phyloP scores from a whole-genome alignment of 441 rosid species.

The Gossypium gossypioides region DNA sequence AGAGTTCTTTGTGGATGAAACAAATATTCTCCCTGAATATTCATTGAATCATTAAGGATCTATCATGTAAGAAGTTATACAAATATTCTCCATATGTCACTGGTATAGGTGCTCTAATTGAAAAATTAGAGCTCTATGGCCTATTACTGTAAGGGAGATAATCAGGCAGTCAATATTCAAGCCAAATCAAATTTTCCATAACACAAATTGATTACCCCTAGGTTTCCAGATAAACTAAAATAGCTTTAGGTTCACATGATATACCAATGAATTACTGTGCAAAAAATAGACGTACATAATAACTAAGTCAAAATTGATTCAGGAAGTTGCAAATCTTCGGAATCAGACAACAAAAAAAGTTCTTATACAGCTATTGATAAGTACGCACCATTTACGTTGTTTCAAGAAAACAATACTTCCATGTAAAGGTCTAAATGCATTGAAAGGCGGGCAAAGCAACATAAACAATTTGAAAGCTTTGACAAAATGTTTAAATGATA shows the following conservation, averaged over 20 bases:
- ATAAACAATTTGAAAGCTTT: background rate
- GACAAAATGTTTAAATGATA: background rate
- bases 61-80: background rate
- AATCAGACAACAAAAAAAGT: background rate
- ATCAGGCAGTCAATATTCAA: background rate
- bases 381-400: background rate
- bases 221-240: background rate
- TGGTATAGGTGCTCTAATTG: background rate
- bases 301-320: background rate
- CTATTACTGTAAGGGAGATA: background rate
- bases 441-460: background rate
- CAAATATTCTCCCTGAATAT: background rate
- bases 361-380: background rate
- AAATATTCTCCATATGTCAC: background rate
- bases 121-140: background rate
- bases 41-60: background rate
- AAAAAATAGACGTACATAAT: background rate
- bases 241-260: background rate
- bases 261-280: background rate
- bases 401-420: background rate
- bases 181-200: background rate
- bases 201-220: background rate
- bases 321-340: background rate
- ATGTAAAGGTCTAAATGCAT: background rate
- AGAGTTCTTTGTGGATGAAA: background rate